A percentile compares a stretch with the other conserved stretches of the same genome.
These are phyloP conservation scores for Naumovozyma dairenensis DNA, from an alignment of 805 yeast genomes.

Conservation along the genomic window DNA sequence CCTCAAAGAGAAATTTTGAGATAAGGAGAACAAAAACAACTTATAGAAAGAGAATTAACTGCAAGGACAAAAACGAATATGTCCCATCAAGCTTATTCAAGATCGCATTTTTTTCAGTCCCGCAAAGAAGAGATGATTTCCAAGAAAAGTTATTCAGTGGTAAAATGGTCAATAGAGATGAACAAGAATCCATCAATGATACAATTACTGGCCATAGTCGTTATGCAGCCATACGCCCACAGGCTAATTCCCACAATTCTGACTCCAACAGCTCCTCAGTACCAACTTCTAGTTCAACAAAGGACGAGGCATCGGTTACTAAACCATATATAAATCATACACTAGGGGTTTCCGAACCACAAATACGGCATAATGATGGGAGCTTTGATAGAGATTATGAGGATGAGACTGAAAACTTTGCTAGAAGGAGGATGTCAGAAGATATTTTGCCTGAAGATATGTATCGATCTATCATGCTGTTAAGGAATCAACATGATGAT, in stretches of 20 bases:
- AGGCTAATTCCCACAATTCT: neutral
- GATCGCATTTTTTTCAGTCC: too few relatives aligned
- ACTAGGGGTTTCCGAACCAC: too few relatives aligned
- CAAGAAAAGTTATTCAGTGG: conserved; percentile 31
- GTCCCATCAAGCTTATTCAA: neutral
- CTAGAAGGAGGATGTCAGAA: conserved; percentile 27
- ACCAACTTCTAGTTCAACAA: too few relatives aligned
- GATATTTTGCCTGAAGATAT: conserved; percentile 74
- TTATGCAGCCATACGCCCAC: neutral
- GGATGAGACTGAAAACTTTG: conserved; percentile 23
- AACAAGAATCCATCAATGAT: conserved; percentile 3
- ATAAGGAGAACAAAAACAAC: conserved; percentile 59
- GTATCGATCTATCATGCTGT: conserved; percentile 72
- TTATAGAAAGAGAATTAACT: conserved; percentile 25
- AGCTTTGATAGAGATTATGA: too few relatives aligned
- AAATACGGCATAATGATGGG: neutral
- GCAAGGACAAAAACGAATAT: conserved; percentile 11
- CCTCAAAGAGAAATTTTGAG: conserved; percentile 67
- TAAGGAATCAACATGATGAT: conserved; percentile 45
- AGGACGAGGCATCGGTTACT: too few relatives aligned
- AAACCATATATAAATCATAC: too few relatives aligned
- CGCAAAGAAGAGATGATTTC: conserved; percentile 16
- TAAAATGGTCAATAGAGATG: conserved; percentile 26
- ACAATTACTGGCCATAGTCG: neutral
- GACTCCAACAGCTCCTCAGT: too few relatives aligned